Base-by-base conservation (phyloP, 1,284 basidiomycete species). In the Salmacisia buchloeana region DNA sequence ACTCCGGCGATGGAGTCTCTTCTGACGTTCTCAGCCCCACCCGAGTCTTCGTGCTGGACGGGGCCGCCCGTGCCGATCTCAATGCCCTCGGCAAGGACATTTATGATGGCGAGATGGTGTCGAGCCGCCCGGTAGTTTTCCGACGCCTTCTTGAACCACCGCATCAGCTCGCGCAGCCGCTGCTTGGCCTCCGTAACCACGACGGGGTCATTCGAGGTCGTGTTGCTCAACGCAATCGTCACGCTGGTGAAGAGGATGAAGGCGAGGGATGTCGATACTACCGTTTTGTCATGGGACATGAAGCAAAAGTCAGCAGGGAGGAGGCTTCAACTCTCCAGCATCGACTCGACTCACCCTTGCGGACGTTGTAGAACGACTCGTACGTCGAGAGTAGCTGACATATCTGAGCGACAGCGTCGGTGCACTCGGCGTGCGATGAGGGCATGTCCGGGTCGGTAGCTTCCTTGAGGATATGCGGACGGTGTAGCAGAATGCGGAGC, bases 151-250 rank as follows among this genome's bases (percentile, higher is more conserved):
- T 63, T 62, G 9, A 72, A 59, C 68, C 68, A 70, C 1, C 66
- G 63, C 70, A 72, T 72, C 29, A 72, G 66, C 60, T 70, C 62
- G 3, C 59, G 39, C 38, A 72, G 57, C 39, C 69, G 60, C n/a
- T 68, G 36, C 54, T 75, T 73, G 3, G 73, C 73, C 49, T 69
- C 68, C 7, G 36, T 5, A 23, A 65, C 69, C 5, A 63, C 59
- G 15, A 23, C 36, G 2, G 61, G 57, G 31, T 75, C 70, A 9
- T 60, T 65, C 29, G 69, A 71, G 2, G 72, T 75, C 13, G 71
- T 73, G 41, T 75, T 74, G 45, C 69, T 72, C 36, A 75, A 63
- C 59, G 69, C 68, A 62, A 75, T 72, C 18, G 73, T 74, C 2
- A 67, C 67, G 6, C 72, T 69, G 1, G 68, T 75, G 33, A 74